Percentiles rank a stretch among this genome's conserved stretches.
Conservation (phyloP, 805 yeast genomes). For the Kuraishia ogatae region DNA sequence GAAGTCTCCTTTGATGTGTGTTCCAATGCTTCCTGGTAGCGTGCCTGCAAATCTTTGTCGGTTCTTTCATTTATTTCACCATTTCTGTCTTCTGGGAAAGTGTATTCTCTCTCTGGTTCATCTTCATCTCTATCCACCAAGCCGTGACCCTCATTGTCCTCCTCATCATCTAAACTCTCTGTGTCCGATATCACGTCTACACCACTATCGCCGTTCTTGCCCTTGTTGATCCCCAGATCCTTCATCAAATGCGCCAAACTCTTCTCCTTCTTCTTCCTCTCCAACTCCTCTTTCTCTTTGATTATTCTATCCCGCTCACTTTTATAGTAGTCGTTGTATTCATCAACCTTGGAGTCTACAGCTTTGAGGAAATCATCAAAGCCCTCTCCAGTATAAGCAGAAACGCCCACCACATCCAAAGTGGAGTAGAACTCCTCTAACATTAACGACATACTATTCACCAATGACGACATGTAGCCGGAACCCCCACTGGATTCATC, state of each 20-base stretch:
- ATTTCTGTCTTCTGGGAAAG: conserved; percentile 54
- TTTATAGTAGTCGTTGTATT: conserved; percentile 74
- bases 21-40: conserved; percentile 70
- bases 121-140: conserved; percentile 37
- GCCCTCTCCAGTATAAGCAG: conserved; percentile 90
- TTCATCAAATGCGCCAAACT: conserved; percentile 70
- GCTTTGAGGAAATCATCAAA: conserved; percentile 84
- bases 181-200: conserved; percentile 45
- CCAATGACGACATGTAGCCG: conserved; percentile 90
- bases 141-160: conserved; percentile 37
- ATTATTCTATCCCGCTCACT: conserved; percentile 79
- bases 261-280: conserved; percentile 46
- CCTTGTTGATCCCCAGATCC: conserved; percentile 64
- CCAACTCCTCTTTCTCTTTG: conserved; percentile 69
- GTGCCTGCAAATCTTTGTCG: conserved; percentile 47
- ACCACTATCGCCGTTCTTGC: conserved; percentile 18
- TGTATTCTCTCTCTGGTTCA: conserved; percentile 50
- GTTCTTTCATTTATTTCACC: conserved; percentile 46
- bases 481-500: conserved; percentile 53
- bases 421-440: conserved; percentile 93
- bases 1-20: conserved; percentile 51
- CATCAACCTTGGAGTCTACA: conserved; percentile 81
- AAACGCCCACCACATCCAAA: conserved; percentile 85
- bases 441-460: conserved; percentile 93
- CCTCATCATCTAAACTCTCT: conserved; percentile 36